Evolutionary conservation across 164 flowering plant species (phyloP).

Genomic region (Sedum album): DNA sequence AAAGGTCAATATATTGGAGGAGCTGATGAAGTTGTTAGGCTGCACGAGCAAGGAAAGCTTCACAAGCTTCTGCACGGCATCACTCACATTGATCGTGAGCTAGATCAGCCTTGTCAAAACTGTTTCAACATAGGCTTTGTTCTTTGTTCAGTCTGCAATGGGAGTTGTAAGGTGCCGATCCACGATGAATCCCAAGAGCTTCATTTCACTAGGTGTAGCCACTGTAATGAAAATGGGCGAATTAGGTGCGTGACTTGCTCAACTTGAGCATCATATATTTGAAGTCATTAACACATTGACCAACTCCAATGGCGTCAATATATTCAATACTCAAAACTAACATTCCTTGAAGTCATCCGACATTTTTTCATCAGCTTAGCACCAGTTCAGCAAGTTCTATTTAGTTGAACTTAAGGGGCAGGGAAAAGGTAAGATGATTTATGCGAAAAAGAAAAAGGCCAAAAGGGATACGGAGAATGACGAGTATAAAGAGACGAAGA

Average conservation of each 20-base stretch:
- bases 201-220: constrained; percentile 25
- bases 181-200: constrained; percentile 14
- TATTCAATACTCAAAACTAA: background rate
- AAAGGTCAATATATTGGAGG: constrained; percentile 42
- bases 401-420: too few species aligned
- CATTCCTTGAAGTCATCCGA: background rate
- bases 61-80: constrained; percentile 46
- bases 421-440: background rate
- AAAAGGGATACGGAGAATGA: background rate
- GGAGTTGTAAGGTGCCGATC: constrained; percentile 68
- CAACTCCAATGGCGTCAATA: background rate
- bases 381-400: background rate
- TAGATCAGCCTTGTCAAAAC: constrained; percentile 27
- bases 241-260: constrained; percentile 59
- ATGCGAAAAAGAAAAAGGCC: background rate
- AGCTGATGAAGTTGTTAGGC: constrained; percentile 42
- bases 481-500: background rate
- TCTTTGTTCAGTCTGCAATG: constrained; percentile 58
- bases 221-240: constrained; percentile 83
- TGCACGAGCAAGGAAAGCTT: constrained; percentile 77
- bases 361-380: background rate
- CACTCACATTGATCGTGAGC: constrained; percentile 16
- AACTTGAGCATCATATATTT: background rate
- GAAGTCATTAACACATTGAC: background rate
- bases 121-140: constrained; percentile 52